Conservation (phyloP, 352 stramenopile genomes). For the Phytophthora podocarpi region DNA sequence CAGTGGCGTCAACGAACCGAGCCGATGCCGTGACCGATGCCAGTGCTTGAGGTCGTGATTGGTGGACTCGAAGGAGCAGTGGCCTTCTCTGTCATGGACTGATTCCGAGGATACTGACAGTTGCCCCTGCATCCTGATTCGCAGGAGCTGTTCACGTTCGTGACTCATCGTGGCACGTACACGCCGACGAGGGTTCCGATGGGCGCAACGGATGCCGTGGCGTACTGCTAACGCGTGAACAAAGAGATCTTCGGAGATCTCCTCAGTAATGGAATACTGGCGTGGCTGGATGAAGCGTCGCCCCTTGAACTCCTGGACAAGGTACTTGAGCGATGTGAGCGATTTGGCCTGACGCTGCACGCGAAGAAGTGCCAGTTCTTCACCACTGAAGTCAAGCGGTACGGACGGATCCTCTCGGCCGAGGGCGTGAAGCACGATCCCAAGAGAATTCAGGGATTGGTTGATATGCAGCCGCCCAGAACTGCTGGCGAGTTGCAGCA, state of each 20-base stretch:
- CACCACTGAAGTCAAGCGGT: constrained; percentile 21
- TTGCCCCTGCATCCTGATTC: constrained; percentile 21
- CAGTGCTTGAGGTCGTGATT: constrained; percentile 17
- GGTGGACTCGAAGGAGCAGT: constrained; percentile 11
- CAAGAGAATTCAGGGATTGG: constrained; percentile 26
- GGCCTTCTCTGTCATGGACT: constrained; percentile 30
- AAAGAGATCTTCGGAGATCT: constrained; percentile 22
- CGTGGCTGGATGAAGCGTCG: constrained; percentile 33
- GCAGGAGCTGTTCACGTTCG: constrained; percentile 27
- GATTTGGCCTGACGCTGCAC: constrained; percentile 41
- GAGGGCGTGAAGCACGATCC: constrained; percentile 19
- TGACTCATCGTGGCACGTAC: constrained; percentile 28
- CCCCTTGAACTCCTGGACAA: constrained; percentile 23
- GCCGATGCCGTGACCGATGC: too few relatives aligned
- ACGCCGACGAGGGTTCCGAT: constrained; percentile 24
- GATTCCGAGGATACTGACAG: constrained; percentile 36
- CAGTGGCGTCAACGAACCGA: constrained; percentile 26
- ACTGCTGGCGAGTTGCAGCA: constrained; percentile 40
- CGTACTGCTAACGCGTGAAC: constrained; percentile 27
- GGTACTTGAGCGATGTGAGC: constrained; percentile 11
- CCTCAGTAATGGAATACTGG: constrained; percentile 18
- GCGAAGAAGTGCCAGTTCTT: constrained; percentile 38
- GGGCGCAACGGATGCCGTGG: constrained; percentile 23
- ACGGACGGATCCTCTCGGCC: constrained; percentile 24
- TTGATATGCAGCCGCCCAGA: constrained; percentile 13